Evolutionary conservation across 345 rosid genomes (phyloP).

Genomic region (Barbarea vulgaris): DNA sequence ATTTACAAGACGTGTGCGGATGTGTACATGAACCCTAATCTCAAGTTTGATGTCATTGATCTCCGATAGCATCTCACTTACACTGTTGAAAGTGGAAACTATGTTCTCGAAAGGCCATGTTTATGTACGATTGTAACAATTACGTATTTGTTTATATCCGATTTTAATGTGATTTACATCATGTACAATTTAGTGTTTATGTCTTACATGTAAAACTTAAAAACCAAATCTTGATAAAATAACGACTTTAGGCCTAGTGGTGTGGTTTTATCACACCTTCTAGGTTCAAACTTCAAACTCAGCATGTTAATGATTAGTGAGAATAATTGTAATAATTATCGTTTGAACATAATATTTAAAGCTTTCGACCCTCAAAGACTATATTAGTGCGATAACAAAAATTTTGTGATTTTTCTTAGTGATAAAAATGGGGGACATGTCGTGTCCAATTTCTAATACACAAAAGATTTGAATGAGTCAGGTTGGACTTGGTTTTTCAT

Average conservation of each 20-base stretch:
- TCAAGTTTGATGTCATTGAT: conserved; percentile 81
- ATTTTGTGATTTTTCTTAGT: neutral
- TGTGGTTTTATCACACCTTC: neutral
- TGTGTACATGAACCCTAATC: conserved; percentile 84
- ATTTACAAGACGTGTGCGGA: conserved; percentile 82
- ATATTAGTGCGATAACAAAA: too few relatives aligned
- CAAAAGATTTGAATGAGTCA: neutral
- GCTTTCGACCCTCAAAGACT: too few relatives aligned
- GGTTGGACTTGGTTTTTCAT: conserved; percentile 18
- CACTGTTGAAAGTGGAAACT: neutral
- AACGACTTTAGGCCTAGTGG: neutral
- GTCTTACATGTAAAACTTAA: neutral
- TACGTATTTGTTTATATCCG: conserved; percentile 20
- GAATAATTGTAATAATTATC: neutral
- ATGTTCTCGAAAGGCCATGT: conserved; percentile 9
- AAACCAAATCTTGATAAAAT: neutral
- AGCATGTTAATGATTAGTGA: neutral
- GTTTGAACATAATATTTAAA: neutral
- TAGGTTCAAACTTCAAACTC: neutral
- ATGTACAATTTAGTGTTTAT: conserved; percentile 4
- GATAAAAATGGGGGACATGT: conserved; percentile 3
- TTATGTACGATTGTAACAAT: conserved; percentile 9
- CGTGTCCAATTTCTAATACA: neutral
- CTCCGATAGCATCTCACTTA: conserved; percentile 55
- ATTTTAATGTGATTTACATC: conserved; percentile 14